phyloP scores from a whole-genome alignment of 352 stramenopile species.

The Pythium chondricola region DNA sequence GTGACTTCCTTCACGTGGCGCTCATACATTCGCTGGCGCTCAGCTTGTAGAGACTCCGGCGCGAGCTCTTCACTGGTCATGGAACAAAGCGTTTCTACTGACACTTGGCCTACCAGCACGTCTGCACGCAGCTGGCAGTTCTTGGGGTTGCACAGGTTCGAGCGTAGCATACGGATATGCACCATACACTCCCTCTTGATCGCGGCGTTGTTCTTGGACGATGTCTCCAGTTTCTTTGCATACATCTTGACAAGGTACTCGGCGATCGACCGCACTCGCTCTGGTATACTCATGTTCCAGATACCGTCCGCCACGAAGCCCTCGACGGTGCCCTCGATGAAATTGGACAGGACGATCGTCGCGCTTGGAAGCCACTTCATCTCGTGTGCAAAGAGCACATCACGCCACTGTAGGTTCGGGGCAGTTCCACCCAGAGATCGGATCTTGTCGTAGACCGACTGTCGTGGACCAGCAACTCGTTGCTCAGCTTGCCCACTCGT shows the following conservation, averaged over 20 bases:
- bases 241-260: slow-evolving; percentile 30
- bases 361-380: slow-evolving; percentile 36
- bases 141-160: slow-evolving; percentile 34
- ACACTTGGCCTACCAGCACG: slow-evolving; percentile 24
- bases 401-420: slow-evolving; percentile 22
- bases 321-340: slow-evolving; percentile 31
- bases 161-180: slow-evolving; percentile 46
- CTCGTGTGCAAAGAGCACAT: slow-evolving; percentile 19
- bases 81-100: slow-evolving; percentile 20
- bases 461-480: background rate
- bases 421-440: background rate
- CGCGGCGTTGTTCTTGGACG: slow-evolving; percentile 19
- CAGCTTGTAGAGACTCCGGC: slow-evolving; percentile 36
- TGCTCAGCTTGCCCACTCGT: background rate
- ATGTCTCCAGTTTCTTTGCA: slow-evolving; percentile 23
- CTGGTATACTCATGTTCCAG: slow-evolving; percentile 15
- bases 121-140: slow-evolving; percentile 38
- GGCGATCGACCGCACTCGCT: slow-evolving; percentile 19
- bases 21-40: slow-evolving; percentile 36
- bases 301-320: slow-evolving; percentile 31
- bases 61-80: slow-evolving; percentile 50
- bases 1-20: slow-evolving; percentile 37
- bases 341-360: slow-evolving; percentile 22
- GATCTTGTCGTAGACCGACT: background rate
- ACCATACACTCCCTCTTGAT: slow-evolving; percentile 37